phyloP scores from a whole-genome alignment of 1,284 basidiomycete species.

The Calocybe gambosa region DNA sequence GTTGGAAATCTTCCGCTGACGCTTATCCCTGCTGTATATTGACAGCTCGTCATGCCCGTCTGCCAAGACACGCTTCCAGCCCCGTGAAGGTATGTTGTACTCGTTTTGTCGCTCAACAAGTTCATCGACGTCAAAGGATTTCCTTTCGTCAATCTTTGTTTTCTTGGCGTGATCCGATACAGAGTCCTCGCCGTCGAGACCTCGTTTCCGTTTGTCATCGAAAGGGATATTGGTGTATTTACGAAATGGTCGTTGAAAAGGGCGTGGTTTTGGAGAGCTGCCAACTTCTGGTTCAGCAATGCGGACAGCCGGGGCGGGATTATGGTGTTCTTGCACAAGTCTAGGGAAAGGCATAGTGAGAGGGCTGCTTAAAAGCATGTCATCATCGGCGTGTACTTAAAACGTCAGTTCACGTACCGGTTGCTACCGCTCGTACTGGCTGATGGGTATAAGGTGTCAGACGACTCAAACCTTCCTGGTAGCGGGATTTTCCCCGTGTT shows the following conservation, averaged over 20 bases:
- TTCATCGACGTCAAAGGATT: conserved; percentile 40
- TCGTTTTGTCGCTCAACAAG: conserved; percentile 35
- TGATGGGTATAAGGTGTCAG: conserved; percentile 9
- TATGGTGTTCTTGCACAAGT: conserved; percentile 27
- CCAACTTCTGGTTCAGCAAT: conserved; percentile 18
- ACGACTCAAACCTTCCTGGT: conserved; percentile 20
- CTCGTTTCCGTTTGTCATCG: conserved; percentile 31
- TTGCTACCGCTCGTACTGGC: conserved; percentile 1
- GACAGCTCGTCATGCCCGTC: conserved; percentile 34
- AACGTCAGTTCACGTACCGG: conserved; percentile 9
- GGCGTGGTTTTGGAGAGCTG: conserved; percentile 17
- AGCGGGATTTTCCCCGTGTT: conserved; percentile 10
- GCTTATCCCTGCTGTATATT: conserved; percentile 33
- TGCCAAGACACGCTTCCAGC: conserved; percentile 41
- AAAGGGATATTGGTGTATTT: conserved; percentile 23
- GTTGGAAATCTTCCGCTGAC: conserved; percentile 42
- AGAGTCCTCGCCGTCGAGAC: conserved; percentile 33
- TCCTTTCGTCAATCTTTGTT: conserved; percentile 41
- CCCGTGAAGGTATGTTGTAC: conserved; percentile 29
- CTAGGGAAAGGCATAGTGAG: not conserved
- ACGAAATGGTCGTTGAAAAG: conserved; percentile 23
- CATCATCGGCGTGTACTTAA: not conserved
- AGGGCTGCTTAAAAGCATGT: not conserved
- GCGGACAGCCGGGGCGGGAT: conserved; percentile 24
- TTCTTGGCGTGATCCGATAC: conserved; percentile 45